These are phyloP conservation scores for Aspergillus sergii DNA, from an alignment of 2,329 filamentous ascomycete species.

Conservation along the genomic window DNA sequence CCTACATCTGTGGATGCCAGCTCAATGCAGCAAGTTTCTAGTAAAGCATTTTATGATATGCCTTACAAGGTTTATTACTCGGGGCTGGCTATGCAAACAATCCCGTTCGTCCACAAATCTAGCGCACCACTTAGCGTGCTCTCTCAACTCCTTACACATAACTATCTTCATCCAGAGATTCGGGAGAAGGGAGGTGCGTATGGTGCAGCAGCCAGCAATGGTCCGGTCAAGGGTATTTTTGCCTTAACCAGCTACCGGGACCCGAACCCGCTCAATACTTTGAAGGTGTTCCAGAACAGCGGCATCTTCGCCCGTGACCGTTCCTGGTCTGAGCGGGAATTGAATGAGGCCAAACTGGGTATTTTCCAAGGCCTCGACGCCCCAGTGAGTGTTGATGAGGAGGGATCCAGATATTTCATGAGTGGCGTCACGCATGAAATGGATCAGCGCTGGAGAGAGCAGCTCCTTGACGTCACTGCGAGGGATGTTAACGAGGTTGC, in stretches of 20 bases:
- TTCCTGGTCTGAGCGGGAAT: slow-evolving; percentile 77
- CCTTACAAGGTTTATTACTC: slow-evolving; percentile 98
- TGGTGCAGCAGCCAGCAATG: slow-evolving; percentile 84
- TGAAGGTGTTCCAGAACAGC: slow-evolving; percentile 80
- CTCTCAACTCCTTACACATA: slow-evolving; percentile 90
- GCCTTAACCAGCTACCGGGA: slow-evolving; percentile 97
- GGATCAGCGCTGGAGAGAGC: slow-evolving; percentile 80
- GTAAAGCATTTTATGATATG: slow-evolving; percentile 85
- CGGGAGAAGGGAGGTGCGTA: slow-evolving; percentile 97
- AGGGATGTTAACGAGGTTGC: slow-evolving; percentile 80
- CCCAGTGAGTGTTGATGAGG: slow-evolving; percentile 80
- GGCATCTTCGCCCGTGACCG: slow-evolving; percentile 82
- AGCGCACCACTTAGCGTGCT: slow-evolving; percentile 85
- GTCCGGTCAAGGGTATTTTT: slow-evolving; percentile 79
- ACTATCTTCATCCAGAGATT: slow-evolving; percentile 95
- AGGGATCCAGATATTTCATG: slow-evolving; percentile 84
- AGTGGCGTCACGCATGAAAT: slow-evolving; percentile 85
- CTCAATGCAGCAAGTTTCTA: slow-evolving; percentile 41
- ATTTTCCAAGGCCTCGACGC: slow-evolving; percentile 93
- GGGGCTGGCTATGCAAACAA: slow-evolving; percentile 76
- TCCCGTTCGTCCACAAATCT: slow-evolving; percentile 75
- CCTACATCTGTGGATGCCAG: slow-evolving; percentile 36
- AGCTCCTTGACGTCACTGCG: slow-evolving; percentile 81
- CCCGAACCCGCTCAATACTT: slow-evolving; percentile 86
- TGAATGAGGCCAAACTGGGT: slow-evolving; percentile 94